These are phyloP conservation scores for Scedosporium aurantiacum DNA, from an alignment of 2,329 filamentous ascomycete genomes.

Conservation along the genomic window DNA sequence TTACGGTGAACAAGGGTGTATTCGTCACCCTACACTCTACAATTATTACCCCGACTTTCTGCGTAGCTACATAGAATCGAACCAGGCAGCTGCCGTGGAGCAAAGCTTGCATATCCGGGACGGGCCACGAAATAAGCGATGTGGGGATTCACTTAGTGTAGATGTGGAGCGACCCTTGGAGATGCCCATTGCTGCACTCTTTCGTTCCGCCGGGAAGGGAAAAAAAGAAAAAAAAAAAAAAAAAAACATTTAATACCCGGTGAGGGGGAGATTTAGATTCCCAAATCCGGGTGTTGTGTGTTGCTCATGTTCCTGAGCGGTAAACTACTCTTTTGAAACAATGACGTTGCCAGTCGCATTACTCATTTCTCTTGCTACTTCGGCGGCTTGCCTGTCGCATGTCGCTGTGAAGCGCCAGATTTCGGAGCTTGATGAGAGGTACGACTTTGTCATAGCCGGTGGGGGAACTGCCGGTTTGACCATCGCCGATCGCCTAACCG, in stretches of 20 bases:
- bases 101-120: too few species aligned
- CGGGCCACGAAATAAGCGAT: too few species aligned
- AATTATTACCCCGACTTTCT: background rate
- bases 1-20: background rate
- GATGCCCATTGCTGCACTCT: too few species aligned
- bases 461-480: slow-evolving; percentile 25
- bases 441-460: slow-evolving; percentile 22
- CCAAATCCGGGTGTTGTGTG: background rate
- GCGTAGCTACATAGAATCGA: too few species aligned
- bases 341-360: background rate
- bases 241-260: too few species aligned
- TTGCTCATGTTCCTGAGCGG: too few species aligned
- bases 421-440: slow-evolving; percentile 8
- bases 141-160: too few species aligned
- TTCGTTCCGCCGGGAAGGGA: too few species aligned
- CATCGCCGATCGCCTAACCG: slow-evolving; percentile 24
- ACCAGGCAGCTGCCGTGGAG: too few species aligned
- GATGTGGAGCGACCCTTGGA: too few species aligned
- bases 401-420: background rate
- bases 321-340: background rate
- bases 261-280: background rate
- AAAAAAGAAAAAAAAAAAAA: too few species aligned
- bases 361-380: background rate
- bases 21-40: background rate
- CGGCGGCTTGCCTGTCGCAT: background rate